Evolutionary conservation across 257 asterid species (phyloP).

Genomic region (Leptodermis oblonga): DNA sequence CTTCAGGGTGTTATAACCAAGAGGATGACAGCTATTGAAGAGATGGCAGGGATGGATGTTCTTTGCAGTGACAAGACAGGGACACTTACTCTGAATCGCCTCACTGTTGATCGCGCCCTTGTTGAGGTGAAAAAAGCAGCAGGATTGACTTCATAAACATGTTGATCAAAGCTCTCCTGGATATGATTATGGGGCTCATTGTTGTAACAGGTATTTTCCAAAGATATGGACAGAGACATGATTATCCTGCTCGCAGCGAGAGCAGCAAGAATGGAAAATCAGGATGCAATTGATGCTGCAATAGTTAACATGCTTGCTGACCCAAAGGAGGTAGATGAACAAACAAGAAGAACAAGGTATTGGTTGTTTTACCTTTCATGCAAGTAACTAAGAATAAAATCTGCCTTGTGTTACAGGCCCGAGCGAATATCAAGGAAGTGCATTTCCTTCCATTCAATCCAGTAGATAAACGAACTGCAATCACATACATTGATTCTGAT

Average conservation of each 20-base stretch:
- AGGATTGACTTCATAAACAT: not conserved
- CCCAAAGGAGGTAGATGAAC: slow-evolving; percentile 23
- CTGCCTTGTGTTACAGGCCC: slow-evolving; percentile 14
- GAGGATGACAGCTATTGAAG: slow-evolving; percentile 32
- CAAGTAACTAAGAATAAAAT: not conserved
- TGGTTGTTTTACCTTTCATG: not conserved
- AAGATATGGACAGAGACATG: slow-evolving; percentile 28
- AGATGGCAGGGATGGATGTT: slow-evolving; percentile 35
- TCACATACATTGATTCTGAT: slow-evolving; percentile 22
- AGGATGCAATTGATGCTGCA: slow-evolving; percentile 34
- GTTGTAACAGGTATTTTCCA: slow-evolving; percentile 17
- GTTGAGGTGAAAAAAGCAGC: slow-evolving; percentile 15
- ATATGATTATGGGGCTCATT: not conserved
- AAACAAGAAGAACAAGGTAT: not conserved
- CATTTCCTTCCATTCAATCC: slow-evolving; percentile 35
- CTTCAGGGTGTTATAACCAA: slow-evolving; percentile 29
- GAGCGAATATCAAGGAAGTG: slow-evolving; percentile 24
- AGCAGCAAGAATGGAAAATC: slow-evolving; percentile 33
- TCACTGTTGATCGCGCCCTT: slow-evolving; percentile 24
- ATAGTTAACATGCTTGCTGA: slow-evolving; percentile 29
- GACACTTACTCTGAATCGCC: slow-evolving; percentile 30
- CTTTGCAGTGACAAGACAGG: slow-evolving; percentile 32
- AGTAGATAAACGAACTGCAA: slow-evolving; percentile 30
- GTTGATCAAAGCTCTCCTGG: not conserved
- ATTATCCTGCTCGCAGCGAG: slow-evolving; percentile 26